phyloP scores from a whole-genome alignment of 805 yeast species.

The Sugiyamaella smithiae region DNA sequence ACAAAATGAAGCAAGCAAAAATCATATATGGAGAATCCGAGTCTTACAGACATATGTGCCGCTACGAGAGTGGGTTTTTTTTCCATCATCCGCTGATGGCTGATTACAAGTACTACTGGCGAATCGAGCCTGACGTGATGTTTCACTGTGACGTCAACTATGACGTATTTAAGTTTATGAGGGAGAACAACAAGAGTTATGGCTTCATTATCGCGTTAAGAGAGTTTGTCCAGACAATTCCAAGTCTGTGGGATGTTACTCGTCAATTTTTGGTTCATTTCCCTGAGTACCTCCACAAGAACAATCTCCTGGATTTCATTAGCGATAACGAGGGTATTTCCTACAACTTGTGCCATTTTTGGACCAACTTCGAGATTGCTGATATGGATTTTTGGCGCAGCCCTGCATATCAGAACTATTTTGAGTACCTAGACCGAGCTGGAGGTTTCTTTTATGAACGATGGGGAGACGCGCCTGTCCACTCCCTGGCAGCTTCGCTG shows the following conservation, averaged over 20 bases:
- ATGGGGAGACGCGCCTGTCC: slow-evolving; percentile 96
- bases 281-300: slow-evolving; percentile 57
- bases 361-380: slow-evolving; percentile 89
- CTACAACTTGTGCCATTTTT: slow-evolving; percentile 82
- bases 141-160: slow-evolving; percentile 80
- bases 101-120: slow-evolving; percentile 90
- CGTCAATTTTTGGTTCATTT: slow-evolving; percentile 54
- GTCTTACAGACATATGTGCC: slow-evolving; percentile 87
- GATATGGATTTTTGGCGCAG: slow-evolving; percentile 71
- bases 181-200: slow-evolving; percentile 68
- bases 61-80: slow-evolving; percentile 88
- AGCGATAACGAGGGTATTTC: slow-evolving; percentile 66
- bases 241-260: slow-evolving; percentile 74
- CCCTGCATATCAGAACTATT: slow-evolving; percentile 66
- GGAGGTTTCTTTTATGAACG: slow-evolving; percentile 96
- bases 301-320: slow-evolving; percentile 68
- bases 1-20: slow-evolving; percentile 47
- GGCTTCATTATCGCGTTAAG: slow-evolving; percentile 77
- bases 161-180: slow-evolving; percentile 76
- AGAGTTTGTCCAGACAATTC: slow-evolving; percentile 69
- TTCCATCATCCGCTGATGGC: slow-evolving; percentile 70
- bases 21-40: slow-evolving; percentile 65
- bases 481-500: slow-evolving; percentile 80
- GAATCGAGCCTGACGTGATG: slow-evolving; percentile 85
- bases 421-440: slow-evolving; percentile 67